phyloP scores from a whole-genome alignment of 164 flowering plant genomes.

The Malania oleifera region DNA sequence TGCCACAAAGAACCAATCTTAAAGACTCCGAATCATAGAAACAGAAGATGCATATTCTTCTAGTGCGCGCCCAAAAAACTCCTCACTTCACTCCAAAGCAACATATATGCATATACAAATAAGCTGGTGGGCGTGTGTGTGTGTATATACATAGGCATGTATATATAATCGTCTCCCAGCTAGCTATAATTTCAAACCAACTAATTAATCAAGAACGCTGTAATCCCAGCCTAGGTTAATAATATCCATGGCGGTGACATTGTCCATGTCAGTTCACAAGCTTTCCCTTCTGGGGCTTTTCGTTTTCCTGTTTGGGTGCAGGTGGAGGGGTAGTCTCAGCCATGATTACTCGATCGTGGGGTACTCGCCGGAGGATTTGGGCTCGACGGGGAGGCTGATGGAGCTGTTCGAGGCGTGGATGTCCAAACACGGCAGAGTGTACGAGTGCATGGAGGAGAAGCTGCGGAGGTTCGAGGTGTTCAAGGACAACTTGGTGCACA shows the following conservation, averaged over 20 bases:
- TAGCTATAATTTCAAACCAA: too few species aligned
- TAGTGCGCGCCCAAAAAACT: too few species aligned
- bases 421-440: constrained; percentile 49
- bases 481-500: constrained; percentile 68
- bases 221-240: too few species aligned
- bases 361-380: constrained; percentile 49
- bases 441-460: constrained; percentile 62
- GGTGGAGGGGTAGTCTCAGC: too few species aligned
- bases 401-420: constrained; percentile 71
- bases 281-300: constrained; percentile 19
- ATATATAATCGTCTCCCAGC: too few species aligned
- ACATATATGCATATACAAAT: too few species aligned
- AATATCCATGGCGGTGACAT: too few species aligned
- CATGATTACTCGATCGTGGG: constrained; percentile 69
- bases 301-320: constrained; percentile 13
- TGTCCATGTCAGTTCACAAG: constrained; percentile 17
- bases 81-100: constrained; percentile 51
- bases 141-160: too few species aligned
- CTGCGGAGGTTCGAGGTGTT: constrained; percentile 62
- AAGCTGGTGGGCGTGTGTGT: too few species aligned
- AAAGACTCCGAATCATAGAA: constrained; percentile 34
- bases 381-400: constrained; percentile 47
- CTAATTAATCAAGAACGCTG: too few species aligned
- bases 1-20: constrained; percentile 40
- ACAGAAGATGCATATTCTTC: neutral